A percentile compares a stretch with the other conserved stretches of the same genome.
Conservation (phyloP, 768 basidiomycete species). For the Termitomyces eurrhizus region DNA sequence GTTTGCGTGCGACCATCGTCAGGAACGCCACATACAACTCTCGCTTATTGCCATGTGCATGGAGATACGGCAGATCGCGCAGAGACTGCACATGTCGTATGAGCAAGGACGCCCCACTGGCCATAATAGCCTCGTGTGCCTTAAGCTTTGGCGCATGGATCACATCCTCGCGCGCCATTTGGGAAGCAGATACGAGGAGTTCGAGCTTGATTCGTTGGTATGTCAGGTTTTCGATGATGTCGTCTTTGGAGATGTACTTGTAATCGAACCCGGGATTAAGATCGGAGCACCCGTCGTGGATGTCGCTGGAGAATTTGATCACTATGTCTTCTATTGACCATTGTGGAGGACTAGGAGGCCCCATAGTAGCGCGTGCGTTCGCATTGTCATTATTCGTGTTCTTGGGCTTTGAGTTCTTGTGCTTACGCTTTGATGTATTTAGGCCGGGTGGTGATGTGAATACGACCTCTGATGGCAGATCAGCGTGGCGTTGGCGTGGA, state of each 20-base stretch:
- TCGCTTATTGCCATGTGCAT: not conserved
- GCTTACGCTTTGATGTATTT: not conserved
- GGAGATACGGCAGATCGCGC: not conserved
- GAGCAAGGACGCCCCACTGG: not conserved
- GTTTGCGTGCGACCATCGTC: not conserved
- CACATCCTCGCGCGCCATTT: not conserved
- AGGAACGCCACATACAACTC: conserved; percentile 3
- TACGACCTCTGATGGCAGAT: not conserved
- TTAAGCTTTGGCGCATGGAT: not conserved
- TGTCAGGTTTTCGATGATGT: not conserved
- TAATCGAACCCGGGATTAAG: conserved; percentile 3
- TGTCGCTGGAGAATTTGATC: not conserved
- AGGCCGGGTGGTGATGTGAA: not conserved
- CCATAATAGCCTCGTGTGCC: not conserved
- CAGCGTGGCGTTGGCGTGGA: not conserved
- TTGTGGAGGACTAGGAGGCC: not conserved
- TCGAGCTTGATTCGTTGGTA: not conserved
- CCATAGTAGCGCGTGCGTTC: not conserved
- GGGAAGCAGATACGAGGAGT: not conserved
- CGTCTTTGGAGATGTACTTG: not conserved
- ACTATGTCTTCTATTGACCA: not conserved
- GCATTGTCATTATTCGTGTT: not conserved
- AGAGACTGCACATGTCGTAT: conserved; percentile 4
- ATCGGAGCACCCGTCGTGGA: conserved; percentile 3
- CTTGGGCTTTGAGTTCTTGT: not conserved